Conservation (phyloP, 495 filamentous ascomycete genomes). For the Ramalina peruviana region DNA sequence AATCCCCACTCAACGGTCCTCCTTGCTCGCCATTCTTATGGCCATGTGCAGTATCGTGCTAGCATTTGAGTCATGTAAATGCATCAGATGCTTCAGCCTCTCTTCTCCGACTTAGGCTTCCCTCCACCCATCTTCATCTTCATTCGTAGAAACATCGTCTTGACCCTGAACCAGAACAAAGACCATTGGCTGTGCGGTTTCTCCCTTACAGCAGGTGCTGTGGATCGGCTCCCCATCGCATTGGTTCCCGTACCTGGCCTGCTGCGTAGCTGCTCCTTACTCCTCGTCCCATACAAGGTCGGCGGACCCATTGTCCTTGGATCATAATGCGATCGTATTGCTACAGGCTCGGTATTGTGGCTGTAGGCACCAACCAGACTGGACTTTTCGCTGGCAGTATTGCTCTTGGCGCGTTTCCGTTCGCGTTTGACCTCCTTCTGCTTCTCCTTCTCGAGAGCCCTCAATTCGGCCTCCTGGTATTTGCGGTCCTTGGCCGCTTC, state of each 20-base stretch:
- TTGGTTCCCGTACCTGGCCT: neutral
- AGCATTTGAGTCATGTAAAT: too few relatives aligned
- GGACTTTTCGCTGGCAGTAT: conserved; percentile 14
- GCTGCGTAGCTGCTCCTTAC: neutral
- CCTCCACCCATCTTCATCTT: conserved; percentile 11
- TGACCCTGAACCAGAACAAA: conserved; percentile 14
- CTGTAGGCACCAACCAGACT: conserved; percentile 2
- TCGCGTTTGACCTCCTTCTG: conserved; percentile 29
- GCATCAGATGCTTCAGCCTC: too few relatives aligned
- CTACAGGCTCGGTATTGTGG: neutral
- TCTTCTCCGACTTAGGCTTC: neutral
- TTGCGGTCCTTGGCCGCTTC: conserved; percentile 45
- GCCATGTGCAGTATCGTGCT: too few relatives aligned
- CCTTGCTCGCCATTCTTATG: too few relatives aligned
- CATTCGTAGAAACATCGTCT: conserved; percentile 14
- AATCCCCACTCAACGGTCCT: too few relatives aligned
- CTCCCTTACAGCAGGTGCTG: conserved; percentile 1
- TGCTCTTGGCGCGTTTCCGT: conserved; percentile 12
- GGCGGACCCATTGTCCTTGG: neutral
- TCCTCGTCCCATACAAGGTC: neutral
- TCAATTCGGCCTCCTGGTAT: conserved; percentile 27
- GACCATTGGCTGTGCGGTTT: conserved; percentile 13
- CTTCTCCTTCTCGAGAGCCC: conserved; percentile 33
- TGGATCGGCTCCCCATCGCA: neutral
- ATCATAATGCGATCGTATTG: neutral